Conservation (phyloP, 495 filamentous ascomycete species). For the Talaromyces thailandensis region DNA sequence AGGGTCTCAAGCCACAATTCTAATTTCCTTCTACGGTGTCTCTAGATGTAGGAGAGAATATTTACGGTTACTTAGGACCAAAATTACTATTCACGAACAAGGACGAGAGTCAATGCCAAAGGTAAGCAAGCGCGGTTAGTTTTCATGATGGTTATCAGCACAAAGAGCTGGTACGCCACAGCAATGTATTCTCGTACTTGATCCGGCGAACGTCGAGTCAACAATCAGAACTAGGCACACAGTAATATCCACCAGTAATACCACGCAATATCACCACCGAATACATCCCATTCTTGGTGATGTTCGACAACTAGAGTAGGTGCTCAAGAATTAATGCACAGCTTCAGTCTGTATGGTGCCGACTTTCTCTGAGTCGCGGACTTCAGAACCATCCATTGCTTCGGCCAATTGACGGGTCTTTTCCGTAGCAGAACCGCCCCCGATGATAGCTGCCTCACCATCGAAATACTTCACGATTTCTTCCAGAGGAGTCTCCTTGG, state of each 20-base stretch:
- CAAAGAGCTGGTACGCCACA: background rate
- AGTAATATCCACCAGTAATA: background rate
- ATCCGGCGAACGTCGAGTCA: background rate
- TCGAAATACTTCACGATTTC: slow-evolving; percentile 56
- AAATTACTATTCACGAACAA: background rate
- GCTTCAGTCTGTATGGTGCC: background rate
- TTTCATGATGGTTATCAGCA: background rate
- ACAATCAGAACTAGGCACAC: background rate
- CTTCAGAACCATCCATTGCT: background rate
- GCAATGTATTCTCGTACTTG: no score
- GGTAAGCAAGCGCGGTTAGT: background rate
- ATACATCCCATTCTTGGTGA: background rate
- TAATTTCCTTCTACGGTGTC: background rate
- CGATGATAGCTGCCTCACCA: slow-evolving; percentile 44
- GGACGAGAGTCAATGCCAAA: background rate
- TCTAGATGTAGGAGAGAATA: background rate
- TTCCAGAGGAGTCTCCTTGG: slow-evolving; percentile 53
- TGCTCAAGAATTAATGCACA: no score
- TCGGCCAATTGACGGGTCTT: slow-evolving; percentile 8
- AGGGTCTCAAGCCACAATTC: background rate
- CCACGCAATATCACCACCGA: background rate
- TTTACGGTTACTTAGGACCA: background rate
- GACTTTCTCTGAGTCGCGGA: background rate
- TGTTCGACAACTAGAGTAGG: background rate
- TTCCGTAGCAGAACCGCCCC: slow-evolving; percentile 27